Evolutionary conservation across 345 rosid genomes (phyloP), one percentile per base, ranked within the genome.

Genomic region (Camelina neglecta): DNA sequence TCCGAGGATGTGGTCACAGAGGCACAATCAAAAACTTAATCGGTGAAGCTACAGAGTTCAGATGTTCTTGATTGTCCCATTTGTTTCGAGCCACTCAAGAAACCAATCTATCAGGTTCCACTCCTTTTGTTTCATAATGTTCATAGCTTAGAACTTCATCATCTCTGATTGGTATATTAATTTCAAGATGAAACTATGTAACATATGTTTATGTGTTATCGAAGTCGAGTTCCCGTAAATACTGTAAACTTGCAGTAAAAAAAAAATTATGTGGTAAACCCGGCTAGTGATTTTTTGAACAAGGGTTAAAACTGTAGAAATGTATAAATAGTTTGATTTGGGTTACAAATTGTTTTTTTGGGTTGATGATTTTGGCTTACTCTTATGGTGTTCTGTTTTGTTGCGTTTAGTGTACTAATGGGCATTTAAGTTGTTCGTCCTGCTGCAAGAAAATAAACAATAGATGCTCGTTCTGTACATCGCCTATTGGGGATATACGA

Each of bases 371-470:
- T 33, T 33, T 33, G 36, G 36, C 50, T 38, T 38, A 51, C 38
- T 12, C 48, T 36, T 26, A 6, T 36, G 62, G 20, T 55, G 9
- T 21, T 10, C 20, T 54, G 13, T 24, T 55, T 33, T 5, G 44
- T 16, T 33, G 36, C 7, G 29, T 2, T 15, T 24, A 88, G 90
- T 88, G 92, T 74, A 84, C 78, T 7, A 86, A 85, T 78, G 91
- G 91, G 4, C 89, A 87, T 58, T 39, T 81, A 58, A 82, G 86
- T 26, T 87, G 89, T 80, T 42, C 82, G 33, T 31, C 65, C 13
- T 87, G 91, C 76, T 81, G 87, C 78, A 15, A 1, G 16, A 77
- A 83, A 66, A 11, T 84, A 67, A 16, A 21, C 47, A 76, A 85
- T 31, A 84, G 36, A 83, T 87, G 89, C 13, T 77, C 86, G 2